phyloP scores from a whole-genome alignment of 345 rosid species.

The Populus alba region DNA sequence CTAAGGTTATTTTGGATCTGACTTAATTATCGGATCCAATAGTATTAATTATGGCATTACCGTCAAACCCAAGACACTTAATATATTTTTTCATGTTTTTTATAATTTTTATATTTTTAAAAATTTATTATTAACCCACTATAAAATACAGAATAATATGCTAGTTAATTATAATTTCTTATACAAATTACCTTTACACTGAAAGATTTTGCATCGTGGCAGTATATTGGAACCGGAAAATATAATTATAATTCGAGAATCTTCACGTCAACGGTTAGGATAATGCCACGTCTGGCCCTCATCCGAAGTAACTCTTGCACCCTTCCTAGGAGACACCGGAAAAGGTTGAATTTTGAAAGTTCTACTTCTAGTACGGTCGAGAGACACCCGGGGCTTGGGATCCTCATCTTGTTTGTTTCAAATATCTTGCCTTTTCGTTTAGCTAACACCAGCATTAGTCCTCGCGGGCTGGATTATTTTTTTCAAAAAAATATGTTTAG shows the following conservation, averaged over 20 bases:
- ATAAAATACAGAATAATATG: too few relatives aligned
- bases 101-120: too few relatives aligned
- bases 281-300: background rate
- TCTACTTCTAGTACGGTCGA: constrained; percentile 14
- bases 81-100: too few relatives aligned
- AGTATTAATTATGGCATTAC: accelerated
- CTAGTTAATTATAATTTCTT: too few relatives aligned
- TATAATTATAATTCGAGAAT: background rate
- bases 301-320: background rate
- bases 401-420: background rate
- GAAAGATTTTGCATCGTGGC: too few relatives aligned
- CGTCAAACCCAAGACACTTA: accelerated
- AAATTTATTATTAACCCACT: too few relatives aligned
- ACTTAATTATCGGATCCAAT: accelerated
- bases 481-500: too few relatives aligned
- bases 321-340: background rate
- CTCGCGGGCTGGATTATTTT: too few relatives aligned
- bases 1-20: too few relatives aligned
- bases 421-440: background rate
- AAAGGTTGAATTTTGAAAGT: background rate
- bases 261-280: background rate
- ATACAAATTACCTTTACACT: too few relatives aligned
- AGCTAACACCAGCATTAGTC: background rate
- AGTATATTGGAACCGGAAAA: background rate
- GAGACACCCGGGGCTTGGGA: background rate